A percentile compares a stretch with the other conserved stretches of the same genome.
Conservation (phyloP, 2,329 filamentous ascomycete genomes). For the Aspergillus ibericus region DNA sequence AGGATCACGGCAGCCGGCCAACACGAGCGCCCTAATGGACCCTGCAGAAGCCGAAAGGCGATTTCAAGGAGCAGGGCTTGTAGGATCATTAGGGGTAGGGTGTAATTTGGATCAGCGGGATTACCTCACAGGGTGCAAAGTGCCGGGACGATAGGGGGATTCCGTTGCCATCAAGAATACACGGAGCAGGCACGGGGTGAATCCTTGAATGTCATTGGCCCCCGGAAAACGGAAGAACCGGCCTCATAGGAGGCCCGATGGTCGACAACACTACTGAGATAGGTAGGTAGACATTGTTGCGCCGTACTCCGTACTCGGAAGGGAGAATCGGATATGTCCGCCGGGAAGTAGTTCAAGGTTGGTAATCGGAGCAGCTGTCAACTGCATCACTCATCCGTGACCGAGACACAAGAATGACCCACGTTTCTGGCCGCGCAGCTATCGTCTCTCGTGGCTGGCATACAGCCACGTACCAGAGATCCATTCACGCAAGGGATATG, state of each 20-base stretch:
- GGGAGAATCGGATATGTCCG: neutral
- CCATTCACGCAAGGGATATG: neutral
- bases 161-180: neutral
- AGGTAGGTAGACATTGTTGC: neutral
- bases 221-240: neutral
- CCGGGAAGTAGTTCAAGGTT: neutral
- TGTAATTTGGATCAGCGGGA: neutral
- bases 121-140: neutral
- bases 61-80: neutral
- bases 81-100: neutral
- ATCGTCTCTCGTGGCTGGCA: neutral
- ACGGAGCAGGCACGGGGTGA: neutral
- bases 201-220: neutral
- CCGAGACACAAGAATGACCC: neutral
- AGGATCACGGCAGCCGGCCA: neutral
- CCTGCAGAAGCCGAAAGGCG: neutral
- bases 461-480: neutral
- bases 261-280: neutral
- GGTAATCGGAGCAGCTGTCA: neutral
- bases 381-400: neutral
- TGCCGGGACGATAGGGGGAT: neutral
- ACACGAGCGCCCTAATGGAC: neutral
- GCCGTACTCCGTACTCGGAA: neutral
- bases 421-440: neutral
- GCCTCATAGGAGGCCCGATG: neutral